phyloP scores from a whole-genome alignment of 495 filamentous ascomycete genomes.

The Podospora anserina region DNA sequence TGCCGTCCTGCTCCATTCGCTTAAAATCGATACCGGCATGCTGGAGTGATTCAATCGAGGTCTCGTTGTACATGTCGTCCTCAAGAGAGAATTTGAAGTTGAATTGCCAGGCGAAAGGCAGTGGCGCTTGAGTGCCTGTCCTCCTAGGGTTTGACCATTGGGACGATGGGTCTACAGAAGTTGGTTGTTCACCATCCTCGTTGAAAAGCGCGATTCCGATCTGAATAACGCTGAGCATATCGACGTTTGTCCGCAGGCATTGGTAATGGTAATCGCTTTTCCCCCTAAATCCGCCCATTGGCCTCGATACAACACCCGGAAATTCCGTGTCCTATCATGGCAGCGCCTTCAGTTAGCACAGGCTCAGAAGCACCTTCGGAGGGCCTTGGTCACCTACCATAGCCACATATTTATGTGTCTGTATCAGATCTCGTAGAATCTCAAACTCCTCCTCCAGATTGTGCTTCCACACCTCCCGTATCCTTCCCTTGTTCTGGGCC shows the following conservation, averaged over 20 bases:
- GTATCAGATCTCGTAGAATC: conserved; percentile 70
- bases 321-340: conserved; percentile 86
- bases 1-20: conserved; percentile 79
- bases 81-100: conserved; percentile 96
- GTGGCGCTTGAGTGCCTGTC: conserved; percentile 52
- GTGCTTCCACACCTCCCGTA: conserved; percentile 91
- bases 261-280: conserved; percentile 99
- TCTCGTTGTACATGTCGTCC: conserved; percentile 93
- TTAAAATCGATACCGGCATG: conserved; percentile 86
- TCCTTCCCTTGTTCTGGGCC: conserved; percentile 61
- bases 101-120: conserved; percentile 95
- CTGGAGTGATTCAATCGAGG: conserved; percentile 82
- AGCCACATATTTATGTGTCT: conserved; percentile 89
- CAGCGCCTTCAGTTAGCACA: conserved; percentile 25
- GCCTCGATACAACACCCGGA: conserved; percentile 89
- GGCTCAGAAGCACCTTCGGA: neutral
- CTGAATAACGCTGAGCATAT: conserved; percentile 94
- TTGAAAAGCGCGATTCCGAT: conserved; percentile 91
- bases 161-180: conserved; percentile 54
- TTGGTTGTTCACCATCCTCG: conserved; percentile 78
- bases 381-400: conserved; percentile 62
- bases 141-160: conserved; percentile 53
- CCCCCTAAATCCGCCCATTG: conserved; percentile 86
- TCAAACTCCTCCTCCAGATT: conserved; percentile 91
- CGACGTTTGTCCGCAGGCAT: conserved; percentile 93